Evolutionary conservation across 2,329 filamentous ascomycete species (phyloP).

Genomic region (Arachnopeziza araneosa): DNA sequence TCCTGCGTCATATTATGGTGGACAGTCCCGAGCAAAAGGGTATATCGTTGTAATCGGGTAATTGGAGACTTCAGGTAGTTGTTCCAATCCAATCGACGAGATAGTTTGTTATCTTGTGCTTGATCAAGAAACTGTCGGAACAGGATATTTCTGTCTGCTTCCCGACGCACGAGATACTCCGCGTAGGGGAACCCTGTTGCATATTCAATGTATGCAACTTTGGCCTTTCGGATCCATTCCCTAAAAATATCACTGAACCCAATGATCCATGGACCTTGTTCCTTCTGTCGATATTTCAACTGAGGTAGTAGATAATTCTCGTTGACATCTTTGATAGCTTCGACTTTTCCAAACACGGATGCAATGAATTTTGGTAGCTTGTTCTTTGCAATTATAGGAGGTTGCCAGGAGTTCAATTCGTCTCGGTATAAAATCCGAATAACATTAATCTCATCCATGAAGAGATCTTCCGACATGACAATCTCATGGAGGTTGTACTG

Average conservation of each 20-base stretch:
- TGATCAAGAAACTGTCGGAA: constrained; percentile 84
- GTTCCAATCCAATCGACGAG: constrained; percentile 83
- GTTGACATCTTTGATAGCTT: constrained; percentile 83
- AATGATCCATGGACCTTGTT: constrained; percentile 89
- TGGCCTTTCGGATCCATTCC: constrained; percentile 96
- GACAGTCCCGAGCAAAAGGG: constrained; percentile 75
- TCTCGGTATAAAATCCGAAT: constrained; percentile 82
- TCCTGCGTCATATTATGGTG: constrained; percentile 78
- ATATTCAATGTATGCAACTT: constrained; percentile 84
- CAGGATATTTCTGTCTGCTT: constrained; percentile 75
- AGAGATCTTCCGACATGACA: constrained; percentile 85
- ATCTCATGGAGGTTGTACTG: constrained; percentile 96
- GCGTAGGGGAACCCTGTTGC: constrained; percentile 82
- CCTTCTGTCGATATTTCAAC: constrained; percentile 92
- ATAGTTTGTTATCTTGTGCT: constrained; percentile 70
- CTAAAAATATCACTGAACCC: constrained; percentile 97
- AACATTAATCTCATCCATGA: constrained; percentile 84
- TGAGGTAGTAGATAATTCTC: constrained; percentile 89
- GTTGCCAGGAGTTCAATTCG: constrained; percentile 64
- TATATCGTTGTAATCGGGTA: constrained; percentile 85
- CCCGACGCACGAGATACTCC: constrained; percentile 74
- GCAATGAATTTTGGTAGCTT: constrained; percentile 73
- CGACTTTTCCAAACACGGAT: constrained; percentile 86
- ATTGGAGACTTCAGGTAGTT: constrained; percentile 92
- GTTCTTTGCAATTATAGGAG: constrained; percentile 74